Percentiles rank a stretch among this genome's conserved stretches.
phyloP scores from a whole-genome alignment of 805 yeast genomes.

The Candida suzukii region DNA sequence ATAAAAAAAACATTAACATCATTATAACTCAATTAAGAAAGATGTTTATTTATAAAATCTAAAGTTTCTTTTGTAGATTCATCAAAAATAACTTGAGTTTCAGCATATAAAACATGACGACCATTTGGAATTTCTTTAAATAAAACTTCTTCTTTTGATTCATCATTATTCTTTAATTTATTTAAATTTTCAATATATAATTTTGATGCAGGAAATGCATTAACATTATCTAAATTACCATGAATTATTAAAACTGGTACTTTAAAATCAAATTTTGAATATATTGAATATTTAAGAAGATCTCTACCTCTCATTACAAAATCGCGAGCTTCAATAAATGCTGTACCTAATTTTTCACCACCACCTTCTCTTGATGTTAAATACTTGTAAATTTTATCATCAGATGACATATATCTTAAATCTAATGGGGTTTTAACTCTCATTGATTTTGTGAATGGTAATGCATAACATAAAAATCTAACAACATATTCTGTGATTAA shows the following conservation, averaged over 20 bases:
- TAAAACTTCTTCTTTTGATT: too few relatives aligned
- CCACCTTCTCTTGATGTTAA: too few relatives aligned
- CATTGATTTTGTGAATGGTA: conserved; percentile 37
- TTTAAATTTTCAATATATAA: conserved; percentile 29
- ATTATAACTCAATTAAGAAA: too few relatives aligned
- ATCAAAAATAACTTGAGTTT: too few relatives aligned
- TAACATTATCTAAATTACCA: conserved; percentile 58
- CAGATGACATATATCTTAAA: conserved; percentile 46
- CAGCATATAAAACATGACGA: too few relatives aligned
- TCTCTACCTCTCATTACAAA: conserved; percentile 57
- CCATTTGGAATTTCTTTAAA: too few relatives aligned
- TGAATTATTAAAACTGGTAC: conserved; percentile 52
- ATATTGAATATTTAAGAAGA: conserved; percentile 32
- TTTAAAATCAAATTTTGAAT: conserved; percentile 27
- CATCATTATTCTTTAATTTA: conserved; percentile 5
- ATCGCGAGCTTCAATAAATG: conserved; percentile 49
- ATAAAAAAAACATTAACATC: too few relatives aligned
- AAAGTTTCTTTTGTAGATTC: too few relatives aligned
- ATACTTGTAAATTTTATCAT: conserved; percentile 39
- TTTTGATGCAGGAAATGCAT: conserved; percentile 41
- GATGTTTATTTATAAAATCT: too few relatives aligned
- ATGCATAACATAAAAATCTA: conserved; percentile 26
- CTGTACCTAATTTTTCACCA: conserved; percentile 44
- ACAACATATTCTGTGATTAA: conserved; percentile 31
- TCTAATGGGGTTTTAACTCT: conserved; percentile 47